A percentile compares a stretch with the other conserved stretches of the same genome.
These are phyloP conservation scores for Boletus subparvulus DNA, from an alignment of 768 basidiomycete genomes.

Conservation along the genomic window DNA sequence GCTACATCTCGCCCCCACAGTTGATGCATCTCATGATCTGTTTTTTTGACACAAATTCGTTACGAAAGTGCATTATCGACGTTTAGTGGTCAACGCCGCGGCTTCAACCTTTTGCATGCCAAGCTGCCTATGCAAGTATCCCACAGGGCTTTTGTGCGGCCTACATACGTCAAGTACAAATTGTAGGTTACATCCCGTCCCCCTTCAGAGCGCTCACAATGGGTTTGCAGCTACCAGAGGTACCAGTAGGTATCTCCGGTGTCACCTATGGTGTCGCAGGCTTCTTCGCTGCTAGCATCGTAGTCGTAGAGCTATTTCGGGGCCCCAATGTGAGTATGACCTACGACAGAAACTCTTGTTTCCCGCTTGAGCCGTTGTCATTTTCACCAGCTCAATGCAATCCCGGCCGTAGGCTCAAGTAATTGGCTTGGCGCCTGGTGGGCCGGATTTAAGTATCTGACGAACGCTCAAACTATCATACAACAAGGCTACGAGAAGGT, in stretches of 20 bases:
- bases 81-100: too few relatives aligned
- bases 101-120: too few relatives aligned
- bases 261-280: background rate
- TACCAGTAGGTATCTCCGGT: background rate
- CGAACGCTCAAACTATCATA: conserved; percentile 21
- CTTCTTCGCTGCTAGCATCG: background rate
- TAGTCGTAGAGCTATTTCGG: background rate
- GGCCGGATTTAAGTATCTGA: conserved; percentile 15
- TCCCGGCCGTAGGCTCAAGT: background rate
- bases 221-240: background rate
- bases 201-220: background rate
- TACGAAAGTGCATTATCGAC: too few relatives aligned
- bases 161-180: too few relatives aligned
- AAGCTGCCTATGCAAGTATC: too few relatives aligned
- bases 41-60: too few relatives aligned
- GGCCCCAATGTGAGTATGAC: background rate
- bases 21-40: too few relatives aligned
- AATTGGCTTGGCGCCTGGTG: conserved; percentile 10
- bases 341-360: too few relatives aligned
- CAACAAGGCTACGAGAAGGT: conserved; percentile 35
- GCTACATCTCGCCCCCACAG: too few relatives aligned
- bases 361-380: background rate
- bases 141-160: too few relatives aligned
- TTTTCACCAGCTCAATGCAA: background rate
- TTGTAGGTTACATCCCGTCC: too few relatives aligned